Percentiles rank a stretch among this genome's conserved stretches.
Conservation (phyloP, 257 asterid genomes). For the Fraxinus pennsylvanica region DNA sequence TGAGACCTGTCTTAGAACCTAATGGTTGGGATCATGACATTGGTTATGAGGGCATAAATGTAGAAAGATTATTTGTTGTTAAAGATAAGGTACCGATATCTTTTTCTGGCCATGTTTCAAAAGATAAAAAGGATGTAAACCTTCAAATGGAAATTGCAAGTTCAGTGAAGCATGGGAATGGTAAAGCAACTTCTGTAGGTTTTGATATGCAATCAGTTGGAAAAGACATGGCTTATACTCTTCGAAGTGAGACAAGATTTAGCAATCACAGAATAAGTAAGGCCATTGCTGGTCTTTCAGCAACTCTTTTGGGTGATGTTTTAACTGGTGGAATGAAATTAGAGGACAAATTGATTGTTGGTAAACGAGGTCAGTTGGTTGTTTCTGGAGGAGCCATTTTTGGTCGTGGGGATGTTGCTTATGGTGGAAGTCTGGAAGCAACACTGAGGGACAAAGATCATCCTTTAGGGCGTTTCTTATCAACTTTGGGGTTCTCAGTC, state of each 20-base stretch:
- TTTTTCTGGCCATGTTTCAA: conserved; percentile 80
- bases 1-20: conserved; percentile 94
- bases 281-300: conserved; percentile 82
- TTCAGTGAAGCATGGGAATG: conserved; percentile 82
- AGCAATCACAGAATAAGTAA: conserved; percentile 68
- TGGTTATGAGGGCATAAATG: conserved; percentile 92
- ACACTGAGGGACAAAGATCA: conserved; percentile 83
- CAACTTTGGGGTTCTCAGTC: conserved; percentile 79
- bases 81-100: conserved; percentile 79
- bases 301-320: conserved; percentile 78
- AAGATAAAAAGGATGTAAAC: conserved; percentile 87
- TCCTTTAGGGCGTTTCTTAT: conserved; percentile 76
- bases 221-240: conserved; percentile 81
- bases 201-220: conserved; percentile 92
- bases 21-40: conserved; percentile 99
- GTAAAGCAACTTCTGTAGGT: conserved; percentile 81
- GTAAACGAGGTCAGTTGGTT: conserved; percentile 71
- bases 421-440: conserved; percentile 94
- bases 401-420: conserved; percentile 91
- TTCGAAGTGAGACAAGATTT: conserved; percentile 79
- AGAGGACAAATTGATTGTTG: conserved; percentile 75
- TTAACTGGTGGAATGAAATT: conserved; percentile 82
- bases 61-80: conserved; percentile 72
- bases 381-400: conserved; percentile 86
- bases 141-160: conserved; percentile 95